Evolutionary conservation across 345 rosid genomes (phyloP).

Genomic region (Acer yangbiense): DNA sequence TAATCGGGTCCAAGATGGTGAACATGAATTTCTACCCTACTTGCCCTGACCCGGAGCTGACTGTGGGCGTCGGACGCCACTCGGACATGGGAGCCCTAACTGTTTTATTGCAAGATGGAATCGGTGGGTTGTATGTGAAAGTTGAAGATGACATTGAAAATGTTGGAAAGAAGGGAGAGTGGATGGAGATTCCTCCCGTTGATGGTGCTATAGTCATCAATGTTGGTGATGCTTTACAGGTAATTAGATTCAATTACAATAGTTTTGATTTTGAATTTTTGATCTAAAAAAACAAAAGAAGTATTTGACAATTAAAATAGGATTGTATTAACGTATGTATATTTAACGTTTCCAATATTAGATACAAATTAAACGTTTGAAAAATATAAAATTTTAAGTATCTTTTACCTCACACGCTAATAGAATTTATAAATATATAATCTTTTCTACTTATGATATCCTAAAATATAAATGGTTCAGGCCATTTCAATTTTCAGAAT

Average conservation of each 20-base stretch:
- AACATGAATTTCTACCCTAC: constrained; percentile 68
- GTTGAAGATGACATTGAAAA: constrained; percentile 22
- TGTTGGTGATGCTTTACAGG: constrained; percentile 23
- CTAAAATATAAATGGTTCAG: too few species aligned
- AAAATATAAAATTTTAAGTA: too few species aligned
- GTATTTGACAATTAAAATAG: too few species aligned
- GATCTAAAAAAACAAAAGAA: too few species aligned
- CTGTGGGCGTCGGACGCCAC: constrained; percentile 64
- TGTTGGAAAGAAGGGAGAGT: constrained; percentile 12
- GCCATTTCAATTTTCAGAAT: too few species aligned
- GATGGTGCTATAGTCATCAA: constrained; percentile 24
- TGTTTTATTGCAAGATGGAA: constrained; percentile 57
- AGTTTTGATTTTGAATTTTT: background rate
- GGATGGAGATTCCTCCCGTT: constrained; percentile 20
- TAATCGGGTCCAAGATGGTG: constrained; percentile 44
- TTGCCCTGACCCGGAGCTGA: constrained; percentile 46
- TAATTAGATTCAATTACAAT: background rate
- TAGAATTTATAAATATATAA: too few species aligned
- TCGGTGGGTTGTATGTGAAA: constrained; percentile 67
- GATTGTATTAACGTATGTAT: too few species aligned
- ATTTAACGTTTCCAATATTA: too few species aligned
- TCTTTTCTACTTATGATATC: too few species aligned
- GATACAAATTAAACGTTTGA: too few species aligned
- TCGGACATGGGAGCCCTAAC: constrained; percentile 65
- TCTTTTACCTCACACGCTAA: too few species aligned